These are phyloP conservation scores for Phytophthora citrophthora DNA, from an alignment of 352 stramenopile species.

Conservation along the genomic window DNA sequence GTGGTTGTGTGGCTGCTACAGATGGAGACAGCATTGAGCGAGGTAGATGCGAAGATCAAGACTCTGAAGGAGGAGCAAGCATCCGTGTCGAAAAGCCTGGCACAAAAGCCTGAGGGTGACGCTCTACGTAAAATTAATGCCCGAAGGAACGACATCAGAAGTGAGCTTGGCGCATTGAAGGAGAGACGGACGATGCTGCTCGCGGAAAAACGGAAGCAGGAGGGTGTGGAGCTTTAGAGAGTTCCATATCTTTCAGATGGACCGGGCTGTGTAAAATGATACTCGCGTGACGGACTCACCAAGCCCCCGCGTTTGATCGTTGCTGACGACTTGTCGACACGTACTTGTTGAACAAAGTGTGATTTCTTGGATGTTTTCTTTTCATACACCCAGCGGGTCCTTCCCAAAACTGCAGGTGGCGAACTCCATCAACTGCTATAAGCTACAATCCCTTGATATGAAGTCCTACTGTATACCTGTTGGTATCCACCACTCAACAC, in stretches of 20 bases:
- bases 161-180: constrained; percentile 82
- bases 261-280: constrained; percentile 26
- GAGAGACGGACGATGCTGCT: constrained; percentile 81
- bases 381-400: constrained; percentile 5
- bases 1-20: too few relatives aligned
- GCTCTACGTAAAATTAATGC: constrained; percentile 85
- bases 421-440: constrained; percentile 13
- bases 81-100: constrained; percentile 75
- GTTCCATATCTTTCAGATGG: constrained; percentile 8
- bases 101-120: constrained; percentile 78
- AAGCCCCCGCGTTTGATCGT: constrained; percentile 15
- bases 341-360: constrained; percentile 46
- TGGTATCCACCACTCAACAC: constrained; percentile 20
- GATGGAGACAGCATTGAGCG: constrained; percentile 83
- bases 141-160: constrained; percentile 85
- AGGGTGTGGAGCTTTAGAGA: constrained; percentile 60
- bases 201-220: constrained; percentile 84
- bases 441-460: constrained; percentile 16
- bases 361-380: constrained; percentile 25
- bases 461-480: constrained; percentile 33
- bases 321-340: constrained; percentile 26
- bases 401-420: constrained; percentile 22
- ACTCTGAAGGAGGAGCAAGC: constrained; percentile 85
- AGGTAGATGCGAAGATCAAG: constrained; percentile 84
- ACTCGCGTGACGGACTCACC: background rate